Percentiles rank a stretch among this genome's conserved stretches.
These are phyloP conservation scores for Cladosporium sp. DNA, from an alignment of 2,329 filamentous ascomycete species.

Conservation along the genomic window DNA sequence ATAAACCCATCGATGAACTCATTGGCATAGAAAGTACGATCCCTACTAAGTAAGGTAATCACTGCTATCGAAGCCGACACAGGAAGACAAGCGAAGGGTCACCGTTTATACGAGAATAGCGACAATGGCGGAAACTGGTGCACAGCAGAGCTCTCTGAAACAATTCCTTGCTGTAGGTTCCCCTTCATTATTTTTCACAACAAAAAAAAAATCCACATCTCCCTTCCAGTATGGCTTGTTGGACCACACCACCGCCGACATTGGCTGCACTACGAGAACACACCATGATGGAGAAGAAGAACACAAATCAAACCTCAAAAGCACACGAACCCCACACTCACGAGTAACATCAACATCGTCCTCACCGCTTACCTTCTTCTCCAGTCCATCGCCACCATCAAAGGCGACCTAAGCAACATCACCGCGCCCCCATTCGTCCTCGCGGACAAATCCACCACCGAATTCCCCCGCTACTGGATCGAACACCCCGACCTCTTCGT, in stretches of 20 bases:
- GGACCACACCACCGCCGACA: too few species aligned
- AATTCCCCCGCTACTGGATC: slow-evolving; percentile 43
- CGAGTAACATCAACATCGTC: background rate
- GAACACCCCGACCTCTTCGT: slow-evolving; percentile 42
- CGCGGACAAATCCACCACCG: slow-evolving; percentile 39
- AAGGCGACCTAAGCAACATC: slow-evolving; percentile 42
- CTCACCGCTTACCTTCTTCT: background rate
- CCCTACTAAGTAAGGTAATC: too few species aligned
- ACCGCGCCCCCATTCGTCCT: slow-evolving; percentile 43
- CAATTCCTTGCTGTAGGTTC: slow-evolving; percentile 22
- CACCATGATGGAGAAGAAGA: background rate
- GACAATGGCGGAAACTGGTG: slow-evolving; percentile 16
- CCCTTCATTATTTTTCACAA: background rate
- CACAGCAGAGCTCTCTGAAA: slow-evolving; percentile 19
- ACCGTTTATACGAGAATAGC: too few species aligned
- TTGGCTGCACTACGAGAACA: too few species aligned
- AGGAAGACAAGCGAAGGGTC: too few species aligned
- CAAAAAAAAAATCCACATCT: background rate
- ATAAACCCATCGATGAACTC: too few species aligned
- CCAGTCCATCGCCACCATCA: slow-evolving; percentile 39
- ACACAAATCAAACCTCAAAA: too few species aligned
- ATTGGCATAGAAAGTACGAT: too few species aligned
- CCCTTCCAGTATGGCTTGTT: background rate
- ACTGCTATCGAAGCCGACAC: too few species aligned
- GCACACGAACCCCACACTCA: background rate